A percentile compares a stretch with the other conserved stretches of the same genome.
phyloP scores from a whole-genome alignment of 2,329 filamentous ascomycete species.

The Aurifilum marmelostoma region DNA sequence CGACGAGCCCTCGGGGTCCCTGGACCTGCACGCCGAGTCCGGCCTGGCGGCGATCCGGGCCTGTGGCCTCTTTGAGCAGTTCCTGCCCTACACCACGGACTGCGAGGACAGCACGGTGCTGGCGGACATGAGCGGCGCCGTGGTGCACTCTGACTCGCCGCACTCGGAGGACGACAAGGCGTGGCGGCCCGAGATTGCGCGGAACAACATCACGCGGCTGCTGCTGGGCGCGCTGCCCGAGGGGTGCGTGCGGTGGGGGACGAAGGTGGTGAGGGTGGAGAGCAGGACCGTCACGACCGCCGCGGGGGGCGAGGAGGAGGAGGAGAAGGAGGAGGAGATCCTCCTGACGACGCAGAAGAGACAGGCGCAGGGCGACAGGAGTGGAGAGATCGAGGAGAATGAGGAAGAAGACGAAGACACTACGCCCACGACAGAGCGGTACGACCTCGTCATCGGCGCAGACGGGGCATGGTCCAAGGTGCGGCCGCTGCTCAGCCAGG shows the following conservation, averaged over 20 bases:
- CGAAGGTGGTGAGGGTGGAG: constrained; percentile 37
- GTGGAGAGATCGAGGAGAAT: constrained; percentile 25
- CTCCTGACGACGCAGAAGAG: constrained; percentile 24
- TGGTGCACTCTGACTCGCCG: constrained; percentile 33
- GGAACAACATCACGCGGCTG: constrained; percentile 41
- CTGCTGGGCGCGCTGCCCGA: constrained; percentile 38
- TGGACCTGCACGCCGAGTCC: constrained; percentile 53
- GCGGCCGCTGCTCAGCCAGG: constrained; percentile 40
- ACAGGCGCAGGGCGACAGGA: neutral
- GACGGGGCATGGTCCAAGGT: constrained; percentile 47
- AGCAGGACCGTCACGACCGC: neutral
- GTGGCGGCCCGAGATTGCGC: constrained; percentile 44
- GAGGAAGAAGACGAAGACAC: neutral
- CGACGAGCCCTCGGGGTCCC: constrained; percentile 42
- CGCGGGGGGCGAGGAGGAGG: neutral
- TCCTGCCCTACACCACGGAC: constrained; percentile 45
- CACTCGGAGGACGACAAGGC: constrained; percentile 30
- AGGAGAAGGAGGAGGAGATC: constrained; percentile 5
- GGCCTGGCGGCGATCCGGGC: constrained; percentile 50
- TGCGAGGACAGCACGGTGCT: constrained; percentile 46
- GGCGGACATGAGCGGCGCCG: constrained; percentile 37
- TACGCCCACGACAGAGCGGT: constrained; percentile 30
- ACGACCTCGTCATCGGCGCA: constrained; percentile 45
- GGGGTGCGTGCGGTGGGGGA: constrained; percentile 43
- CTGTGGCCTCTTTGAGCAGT: constrained; percentile 49